Percentiles rank a stretch among this genome's conserved stretches.
phyloP scores from a whole-genome alignment of 106 monocot genomes.

The Allium fistulosum region DNA sequence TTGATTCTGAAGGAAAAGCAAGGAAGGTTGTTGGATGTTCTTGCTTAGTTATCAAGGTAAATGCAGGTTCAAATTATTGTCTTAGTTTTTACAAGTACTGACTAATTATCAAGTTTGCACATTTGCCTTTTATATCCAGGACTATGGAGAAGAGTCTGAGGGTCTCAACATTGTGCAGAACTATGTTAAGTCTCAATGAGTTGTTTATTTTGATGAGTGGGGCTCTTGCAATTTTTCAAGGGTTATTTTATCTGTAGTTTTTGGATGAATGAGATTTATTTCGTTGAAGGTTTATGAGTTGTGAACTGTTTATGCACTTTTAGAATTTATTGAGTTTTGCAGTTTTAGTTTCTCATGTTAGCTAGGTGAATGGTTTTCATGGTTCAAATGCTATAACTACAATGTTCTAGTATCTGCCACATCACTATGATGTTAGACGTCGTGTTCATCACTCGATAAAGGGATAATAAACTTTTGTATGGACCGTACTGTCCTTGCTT shows the following conservation, averaged over 20 bases:
- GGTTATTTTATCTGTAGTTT: not conserved
- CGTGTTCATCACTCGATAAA: no score
- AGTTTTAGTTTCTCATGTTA: no score
- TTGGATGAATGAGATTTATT: not conserved
- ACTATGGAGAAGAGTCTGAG: conserved; percentile 24
- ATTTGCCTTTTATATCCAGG: conserved; percentile 12
- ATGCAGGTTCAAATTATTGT: not conserved
- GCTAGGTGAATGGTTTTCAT: no score
- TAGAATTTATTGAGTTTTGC: no score
- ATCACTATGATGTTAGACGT: no score
- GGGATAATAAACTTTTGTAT: no score
- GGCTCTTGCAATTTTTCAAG: not conserved
- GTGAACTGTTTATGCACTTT: no score
- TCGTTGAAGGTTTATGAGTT: no score
- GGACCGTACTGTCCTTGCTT: no score
- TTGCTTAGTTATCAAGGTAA: conserved; percentile 34
- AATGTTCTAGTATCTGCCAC: no score
- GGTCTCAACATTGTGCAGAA: conserved; percentile 20
- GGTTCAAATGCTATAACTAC: no score
- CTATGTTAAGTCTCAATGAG: conserved; percentile 15
- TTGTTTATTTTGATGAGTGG: not conserved
- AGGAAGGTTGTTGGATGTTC: conserved; percentile 35
- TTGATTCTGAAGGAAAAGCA: conserved; percentile 36
- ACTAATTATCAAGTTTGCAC: not conserved
- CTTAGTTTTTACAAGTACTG: not conserved